These are phyloP conservation scores for Fusarium solani-melongenae DNA, from an alignment of 2,329 filamentous ascomycete species.

Conservation along the genomic window DNA sequence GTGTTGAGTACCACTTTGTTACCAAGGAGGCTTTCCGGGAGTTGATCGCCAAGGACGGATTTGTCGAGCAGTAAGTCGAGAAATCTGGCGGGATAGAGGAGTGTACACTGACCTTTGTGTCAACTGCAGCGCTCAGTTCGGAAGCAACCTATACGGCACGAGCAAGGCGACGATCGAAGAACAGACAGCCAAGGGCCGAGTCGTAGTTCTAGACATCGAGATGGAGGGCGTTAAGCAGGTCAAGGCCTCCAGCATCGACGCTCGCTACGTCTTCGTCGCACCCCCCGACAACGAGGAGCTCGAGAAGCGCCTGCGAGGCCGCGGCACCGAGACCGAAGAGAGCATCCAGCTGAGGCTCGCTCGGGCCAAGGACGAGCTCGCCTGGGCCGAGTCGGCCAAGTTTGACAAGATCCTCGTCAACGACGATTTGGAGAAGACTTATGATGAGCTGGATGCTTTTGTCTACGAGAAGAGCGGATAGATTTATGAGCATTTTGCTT, in stretches of 20 bases:
- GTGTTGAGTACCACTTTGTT: constrained; percentile 84
- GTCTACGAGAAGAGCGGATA: constrained; percentile 50
- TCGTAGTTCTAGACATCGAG: constrained; percentile 93
- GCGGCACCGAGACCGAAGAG: constrained; percentile 82
- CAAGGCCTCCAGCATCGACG: constrained; percentile 77
- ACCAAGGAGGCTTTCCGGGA: constrained; percentile 73
- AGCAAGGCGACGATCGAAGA: constrained; percentile 82
- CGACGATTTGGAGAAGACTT: constrained; percentile 61
- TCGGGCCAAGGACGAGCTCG: constrained; percentile 80
- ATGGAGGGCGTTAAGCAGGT: constrained; percentile 99
- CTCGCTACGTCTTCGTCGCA: constrained; percentile 86
- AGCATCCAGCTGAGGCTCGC: constrained; percentile 74
- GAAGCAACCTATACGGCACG: constrained; percentile 88
- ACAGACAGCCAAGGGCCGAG: constrained; percentile 74
- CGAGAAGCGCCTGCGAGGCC: constrained; percentile 78
- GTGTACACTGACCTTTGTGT: neutral
- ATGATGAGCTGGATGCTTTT: constrained; percentile 62
- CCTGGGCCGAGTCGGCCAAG: constrained; percentile 74
- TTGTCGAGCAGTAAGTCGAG: constrained; percentile 73
- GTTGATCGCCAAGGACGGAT: constrained; percentile 74
- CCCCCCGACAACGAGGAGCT: constrained; percentile 81
- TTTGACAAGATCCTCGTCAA: constrained; percentile 53
- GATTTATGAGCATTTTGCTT: neutral
- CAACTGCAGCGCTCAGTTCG: constrained; percentile 75
- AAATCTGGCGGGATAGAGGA: neutral